These are phyloP conservation scores for Symbiodinium pilosum DNA, from an alignment of 73 alveolate genomes.

Conservation along the genomic window DNA sequence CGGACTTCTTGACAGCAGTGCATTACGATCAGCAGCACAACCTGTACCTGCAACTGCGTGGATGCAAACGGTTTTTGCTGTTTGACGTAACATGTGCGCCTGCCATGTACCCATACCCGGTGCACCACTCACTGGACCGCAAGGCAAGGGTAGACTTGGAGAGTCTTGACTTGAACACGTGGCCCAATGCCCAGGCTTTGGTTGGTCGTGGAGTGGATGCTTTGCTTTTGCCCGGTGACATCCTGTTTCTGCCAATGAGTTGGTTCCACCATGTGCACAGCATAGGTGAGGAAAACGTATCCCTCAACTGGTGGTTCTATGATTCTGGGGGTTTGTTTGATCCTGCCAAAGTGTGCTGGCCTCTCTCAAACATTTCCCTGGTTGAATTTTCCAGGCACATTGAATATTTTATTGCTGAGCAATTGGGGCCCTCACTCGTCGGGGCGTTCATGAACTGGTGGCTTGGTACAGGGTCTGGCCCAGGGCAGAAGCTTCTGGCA, in stretches of 20 bases:
- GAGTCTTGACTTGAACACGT: background rate
- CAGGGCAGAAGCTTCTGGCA: slow-evolving; percentile 13
- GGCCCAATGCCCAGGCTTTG: slow-evolving; percentile 43
- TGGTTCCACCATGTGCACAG: slow-evolving; percentile 92
- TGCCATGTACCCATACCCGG: slow-evolving; percentile 60
- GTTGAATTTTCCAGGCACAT: slow-evolving; percentile 52
- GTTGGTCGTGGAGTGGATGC: slow-evolving; percentile 66
- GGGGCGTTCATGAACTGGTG: slow-evolving; percentile 62
- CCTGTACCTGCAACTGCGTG: slow-evolving; percentile 42
- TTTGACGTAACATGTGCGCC: slow-evolving; percentile 19
- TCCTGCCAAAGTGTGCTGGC: slow-evolving; percentile 51
- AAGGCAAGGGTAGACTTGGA: slow-evolving; percentile 69
- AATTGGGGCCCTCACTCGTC: slow-evolving; percentile 62
- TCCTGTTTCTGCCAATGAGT: slow-evolving; percentile 70
- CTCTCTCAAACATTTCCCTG: background rate
- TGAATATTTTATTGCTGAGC: slow-evolving; percentile 66
- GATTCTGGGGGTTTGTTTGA: slow-evolving; percentile 35
- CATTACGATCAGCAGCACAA: slow-evolving; percentile 93
- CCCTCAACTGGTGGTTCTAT: slow-evolving; percentile 83
- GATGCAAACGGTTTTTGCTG: slow-evolving; percentile 24
- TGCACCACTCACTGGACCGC: slow-evolving; percentile 79
- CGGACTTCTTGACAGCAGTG: slow-evolving; percentile 61
- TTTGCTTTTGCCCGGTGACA: slow-evolving; percentile 34
- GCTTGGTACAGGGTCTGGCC: background rate
- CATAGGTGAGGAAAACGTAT: slow-evolving; percentile 50